Evolutionary conservation across 306 rosid genomes (phyloP).

Genomic region (Quercus gilva): DNA sequence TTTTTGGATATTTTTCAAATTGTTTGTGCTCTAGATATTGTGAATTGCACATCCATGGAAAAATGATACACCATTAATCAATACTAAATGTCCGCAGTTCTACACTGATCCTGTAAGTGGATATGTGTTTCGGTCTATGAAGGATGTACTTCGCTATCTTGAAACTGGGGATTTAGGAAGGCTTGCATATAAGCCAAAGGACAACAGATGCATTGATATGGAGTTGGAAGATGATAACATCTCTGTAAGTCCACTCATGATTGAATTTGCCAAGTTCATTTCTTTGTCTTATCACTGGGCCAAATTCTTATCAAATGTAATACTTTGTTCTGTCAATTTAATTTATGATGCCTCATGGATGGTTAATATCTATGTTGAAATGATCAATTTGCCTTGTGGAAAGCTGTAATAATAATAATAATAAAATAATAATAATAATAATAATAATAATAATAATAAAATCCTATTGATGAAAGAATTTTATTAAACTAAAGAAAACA

Average conservation of each 20-base stretch:
- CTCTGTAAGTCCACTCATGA: constrained; percentile 33
- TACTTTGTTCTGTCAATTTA: neutral
- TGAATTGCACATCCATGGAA: neutral
- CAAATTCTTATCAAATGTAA: neutral
- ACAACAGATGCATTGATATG: neutral
- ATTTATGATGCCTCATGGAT: neutral
- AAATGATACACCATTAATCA: constrained; percentile 9
- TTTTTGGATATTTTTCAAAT: neutral
- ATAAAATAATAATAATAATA: too few species aligned
- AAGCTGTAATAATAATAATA: neutral
- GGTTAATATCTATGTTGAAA: neutral
- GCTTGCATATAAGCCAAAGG: constrained; percentile 28
- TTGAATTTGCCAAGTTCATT: constrained; percentile 8
- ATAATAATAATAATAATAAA: neutral
- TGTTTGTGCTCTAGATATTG: neutral
- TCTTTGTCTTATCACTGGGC: neutral
- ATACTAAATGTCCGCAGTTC: constrained; percentile 38
- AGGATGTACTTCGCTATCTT: constrained; percentile 50
- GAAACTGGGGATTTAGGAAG: constrained; percentile 48
- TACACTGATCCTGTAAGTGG: constrained; percentile 69
- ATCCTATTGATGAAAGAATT: neutral
- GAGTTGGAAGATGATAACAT: constrained; percentile 28
- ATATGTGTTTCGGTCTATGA: constrained; percentile 48
- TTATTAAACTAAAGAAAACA: neutral
- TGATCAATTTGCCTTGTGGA: neutral